Base-by-base conservation (phyloP, 1,139 yeast species). In the Debaryomyces sp. region DNA sequence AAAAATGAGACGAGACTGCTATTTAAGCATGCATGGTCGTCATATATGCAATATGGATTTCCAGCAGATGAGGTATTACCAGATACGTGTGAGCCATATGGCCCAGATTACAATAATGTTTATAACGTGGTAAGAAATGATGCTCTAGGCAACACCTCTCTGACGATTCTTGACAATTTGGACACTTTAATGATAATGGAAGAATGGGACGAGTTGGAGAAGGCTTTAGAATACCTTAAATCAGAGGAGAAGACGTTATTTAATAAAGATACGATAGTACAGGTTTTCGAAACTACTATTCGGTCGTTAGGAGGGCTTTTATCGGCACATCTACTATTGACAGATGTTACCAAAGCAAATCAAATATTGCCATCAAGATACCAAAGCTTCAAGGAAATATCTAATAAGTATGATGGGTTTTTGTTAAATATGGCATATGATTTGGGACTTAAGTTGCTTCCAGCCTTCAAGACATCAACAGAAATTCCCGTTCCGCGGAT, bases 31-130 rank as follows among this genome's bases (percentile, higher is more conserved):
- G 95, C 89, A 0, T 89, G 95, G 87, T 61, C 73, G 45, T 77
- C 84, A n/a, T 92, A 92, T 62, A 73, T 88, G 71, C 65, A 69
- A 1, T 60, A 77, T 59, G 97, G 91, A 1, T 90, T 81, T 59
- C 98, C 98, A 0, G 80, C 73, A 23, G 98, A 92, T 65, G 97
- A 90, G 61, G 81, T 92, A 6, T 69, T 78, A 38, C 97, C 98
- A 0, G 61, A 89, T 4, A 64, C 85, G 0, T 92, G 98, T 62
- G 67, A 65, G 23, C 87, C 92, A 0, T 80, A 83, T 47, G 87
- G 86, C 1, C 82, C 90, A 6, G 89, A 89, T 60, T 73, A 66
- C 48, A 63, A 66, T 0, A 76, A 88, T 56, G 63, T 75, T 1
- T 59, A 67, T 5, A 85, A 90, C 58, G 73, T 81, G 2, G 82